A percentile compares a stretch with the other conserved stretches of the same genome.
Conservation (phyloP, 1,284 basidiomycete genomes). For the Moniliophthora roreri region DNA sequence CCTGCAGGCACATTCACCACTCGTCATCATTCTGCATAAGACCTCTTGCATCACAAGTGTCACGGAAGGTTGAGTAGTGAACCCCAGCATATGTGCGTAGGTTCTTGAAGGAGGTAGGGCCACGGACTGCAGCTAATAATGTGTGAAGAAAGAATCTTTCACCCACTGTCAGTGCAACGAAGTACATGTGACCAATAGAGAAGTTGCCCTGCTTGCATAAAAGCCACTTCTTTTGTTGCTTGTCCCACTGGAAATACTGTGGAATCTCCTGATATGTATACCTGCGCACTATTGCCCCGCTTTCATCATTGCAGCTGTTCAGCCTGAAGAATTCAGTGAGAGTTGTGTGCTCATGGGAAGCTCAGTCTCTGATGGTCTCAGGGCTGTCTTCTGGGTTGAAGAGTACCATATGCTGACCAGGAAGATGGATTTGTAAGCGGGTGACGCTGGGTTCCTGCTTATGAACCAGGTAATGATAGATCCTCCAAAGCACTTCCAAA, state of each 20-base stretch:
- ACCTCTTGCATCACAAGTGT: conserved; percentile 38
- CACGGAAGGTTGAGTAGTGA: conserved; percentile 26
- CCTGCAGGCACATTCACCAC: conserved; percentile 38
- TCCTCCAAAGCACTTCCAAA: conserved; percentile 28
- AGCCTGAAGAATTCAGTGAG: conserved; percentile 42
- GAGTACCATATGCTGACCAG: conserved; percentile 32
- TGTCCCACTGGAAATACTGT: conserved; percentile 23
- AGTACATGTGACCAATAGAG: conserved; percentile 39
- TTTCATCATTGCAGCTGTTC: conserved; percentile 27
- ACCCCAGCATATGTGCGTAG: conserved; percentile 28
- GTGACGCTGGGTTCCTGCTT: conserved; percentile 32
- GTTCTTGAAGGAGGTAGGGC: conserved; percentile 34
- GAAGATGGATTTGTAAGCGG: conserved; percentile 38
- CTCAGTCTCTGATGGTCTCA: conserved; percentile 24
- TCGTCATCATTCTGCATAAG: conserved; percentile 45
- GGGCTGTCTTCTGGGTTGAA: conserved; percentile 31
- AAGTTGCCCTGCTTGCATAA: conserved; percentile 19
- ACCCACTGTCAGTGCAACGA: conserved; percentile 28
- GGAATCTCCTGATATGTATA: conserved; percentile 44
- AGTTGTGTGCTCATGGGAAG: conserved; percentile 24
- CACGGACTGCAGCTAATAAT: conserved; percentile 34
- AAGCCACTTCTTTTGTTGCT: conserved; percentile 27
- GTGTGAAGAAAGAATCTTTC: conserved; percentile 37
- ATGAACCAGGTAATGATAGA: conserved; percentile 34
- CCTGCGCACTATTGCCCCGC: conserved; percentile 26